phyloP scores from a whole-genome alignment of 352 stramenopile genomes.

The Paralagenidium karlingii region DNA sequence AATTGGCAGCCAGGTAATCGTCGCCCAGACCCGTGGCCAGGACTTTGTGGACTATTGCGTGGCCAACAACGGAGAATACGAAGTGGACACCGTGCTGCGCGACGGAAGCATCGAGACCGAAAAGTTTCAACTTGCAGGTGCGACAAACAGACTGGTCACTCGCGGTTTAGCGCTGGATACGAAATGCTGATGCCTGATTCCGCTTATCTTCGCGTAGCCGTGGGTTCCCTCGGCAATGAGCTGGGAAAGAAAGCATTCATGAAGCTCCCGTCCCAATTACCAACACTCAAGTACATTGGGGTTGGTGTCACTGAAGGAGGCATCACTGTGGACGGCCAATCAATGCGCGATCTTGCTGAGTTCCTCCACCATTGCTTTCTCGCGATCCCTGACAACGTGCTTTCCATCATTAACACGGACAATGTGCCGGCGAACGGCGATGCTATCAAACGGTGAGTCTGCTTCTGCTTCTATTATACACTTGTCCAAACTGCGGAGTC shows the following conservation, averaged over 20 bases:
- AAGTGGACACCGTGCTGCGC: conserved; percentile 46
- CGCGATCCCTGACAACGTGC: conserved; percentile 15
- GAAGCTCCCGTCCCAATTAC: conserved; percentile 17
- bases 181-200: not conserved
- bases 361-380: conserved; percentile 31
- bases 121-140: conserved; percentile 15
- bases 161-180: not conserved
- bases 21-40: conserved; percentile 44
- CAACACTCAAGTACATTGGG: conserved; percentile 30
- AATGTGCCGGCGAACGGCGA: conserved; percentile 64
- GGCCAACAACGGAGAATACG: conserved; percentile 22
- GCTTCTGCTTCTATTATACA: not conserved
- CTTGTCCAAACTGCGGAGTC: no score
- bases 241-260: conserved; percentile 22
- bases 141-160: not conserved
- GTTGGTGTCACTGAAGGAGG: conserved; percentile 57
- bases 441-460: conserved; percentile 22
- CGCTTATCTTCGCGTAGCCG: conserved; percentile 8
- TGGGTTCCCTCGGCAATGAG: conserved; percentile 18
- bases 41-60: conserved; percentile 35
- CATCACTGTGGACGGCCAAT: conserved; percentile 11
- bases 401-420: conserved; percentile 74
- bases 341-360: conserved; percentile 34
- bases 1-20: conserved; percentile 21
- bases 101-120: conserved; percentile 26